phyloP scores from a whole-genome alignment of 1,284 basidiomycete species.

The Puccinia triticina region DNA sequence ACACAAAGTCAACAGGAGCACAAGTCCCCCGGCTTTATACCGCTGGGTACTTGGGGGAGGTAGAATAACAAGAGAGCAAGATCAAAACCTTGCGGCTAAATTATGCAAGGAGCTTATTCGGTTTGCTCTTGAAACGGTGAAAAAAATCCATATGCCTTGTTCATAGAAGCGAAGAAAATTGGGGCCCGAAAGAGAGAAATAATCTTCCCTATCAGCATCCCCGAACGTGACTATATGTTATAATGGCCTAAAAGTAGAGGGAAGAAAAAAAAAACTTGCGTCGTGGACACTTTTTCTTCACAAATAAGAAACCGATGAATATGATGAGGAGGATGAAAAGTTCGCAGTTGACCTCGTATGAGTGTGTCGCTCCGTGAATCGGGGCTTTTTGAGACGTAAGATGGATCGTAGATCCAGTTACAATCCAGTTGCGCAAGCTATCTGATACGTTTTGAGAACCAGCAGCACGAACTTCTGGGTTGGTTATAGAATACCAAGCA shows the following conservation, averaged over 20 bases:
- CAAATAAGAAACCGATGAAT: too few relatives aligned
- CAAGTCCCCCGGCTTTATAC: not conserved
- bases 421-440: too few relatives aligned
- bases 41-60: not conserved
- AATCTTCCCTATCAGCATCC: not conserved
- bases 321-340: not conserved
- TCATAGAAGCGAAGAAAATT: slow-evolving; percentile 10
- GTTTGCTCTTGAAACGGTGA: not conserved
- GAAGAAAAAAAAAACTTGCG: not conserved
- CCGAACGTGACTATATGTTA: not conserved
- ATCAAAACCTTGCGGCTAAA: not conserved
- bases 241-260: not conserved
- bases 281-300: not conserved
- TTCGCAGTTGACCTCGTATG: not conserved
- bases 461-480: too few relatives aligned
- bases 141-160: too few relatives aligned
- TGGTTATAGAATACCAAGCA: too few relatives aligned
- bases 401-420: too few relatives aligned
- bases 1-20: not conserved
- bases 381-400: too few relatives aligned
- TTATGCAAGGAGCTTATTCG: not conserved
- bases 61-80: not conserved
- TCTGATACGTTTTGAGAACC: too few relatives aligned
- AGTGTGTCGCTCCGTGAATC: too few relatives aligned
- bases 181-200: not conserved